Base-by-base conservation (phyloP, 2,329 filamentous ascomycete genomes). In the Apiospora kogelbergensis region DNA sequence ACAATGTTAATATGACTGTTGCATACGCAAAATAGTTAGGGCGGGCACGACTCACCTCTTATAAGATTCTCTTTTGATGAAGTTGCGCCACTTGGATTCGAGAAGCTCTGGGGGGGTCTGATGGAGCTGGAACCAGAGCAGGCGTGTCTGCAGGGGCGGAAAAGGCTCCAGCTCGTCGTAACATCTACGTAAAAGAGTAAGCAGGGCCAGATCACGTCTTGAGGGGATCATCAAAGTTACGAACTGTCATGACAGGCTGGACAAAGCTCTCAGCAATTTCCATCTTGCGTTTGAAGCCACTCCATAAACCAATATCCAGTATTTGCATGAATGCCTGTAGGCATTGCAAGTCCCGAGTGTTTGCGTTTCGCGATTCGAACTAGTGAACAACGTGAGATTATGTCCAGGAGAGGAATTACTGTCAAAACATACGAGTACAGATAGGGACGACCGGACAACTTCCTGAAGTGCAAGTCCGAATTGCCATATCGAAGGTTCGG, bases 251-350 rank as follows among this genome's bases (percentile, higher is more conserved):
- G 1, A 87, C 73, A 2, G 85, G 84, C 71, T 87, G 84, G 46
- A 84, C 79, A 72, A 88, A 88, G 67, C 86, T 88, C 73, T 89
- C 87, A 0, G 86, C 82, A 42, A 89, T 84, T 72, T 89, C 87
- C 77, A 88, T 89, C 72, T 88, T 86, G 33, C 87, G 82, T 70
- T 85, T 86, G 68, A 88, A 86, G 4, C 87, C 87, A 71, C 85
- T 87, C 87, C 87, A 89, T 63, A 89, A 78, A 1, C 86, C 86
- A 41, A 88, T 81, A 68, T 87, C 83, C 2, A 89, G 78, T 57
- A 80, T 77, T 4, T 89, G 73, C 20, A 85, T 77, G 66, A 84
- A 85, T 2, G 83, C 83, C 72, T 87, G 86, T 40, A 86, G 78
- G 26, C 83, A 81, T 63, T 86, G 82, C 5, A 89, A 74, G 69